Base-by-base conservation (phyloP, 1,139 yeast species). In the Hansenula lynferdii region DNA sequence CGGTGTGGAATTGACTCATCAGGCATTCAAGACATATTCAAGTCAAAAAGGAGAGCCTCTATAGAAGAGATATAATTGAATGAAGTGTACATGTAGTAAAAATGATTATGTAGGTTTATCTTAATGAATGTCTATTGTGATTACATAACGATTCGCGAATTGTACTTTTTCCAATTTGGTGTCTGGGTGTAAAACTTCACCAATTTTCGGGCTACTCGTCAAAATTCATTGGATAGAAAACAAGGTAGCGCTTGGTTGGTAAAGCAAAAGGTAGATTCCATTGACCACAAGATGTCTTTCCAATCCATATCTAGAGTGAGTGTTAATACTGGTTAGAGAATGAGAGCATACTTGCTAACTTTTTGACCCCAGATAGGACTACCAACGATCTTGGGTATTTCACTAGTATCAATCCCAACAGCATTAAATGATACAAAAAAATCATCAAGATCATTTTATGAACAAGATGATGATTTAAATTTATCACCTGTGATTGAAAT, bases 1-100 rank as follows among this genome's bases (percentile, higher is more conserved):
- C 34, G 98, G 97, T 39, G 97, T 92, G 32, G 98, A 92, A 61
- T 58, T 90, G 42, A 89, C 96, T 12, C 85, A 82, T 63, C 74
- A 77, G 44, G 70, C 81, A 51, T 77, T 86, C 47, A 76, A 75
- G 41, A 58, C 62, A 36, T 58, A 57, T 32, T 43, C 45, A 5
- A 5, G 15, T 10, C 12, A 24, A 12, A 24, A 24, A 12, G 26
- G 6, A 12, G 26, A 24, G 8, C 26, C 26, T 4, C 15, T 24
- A 24, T 24, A 12, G 15, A 24, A n/a, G 19, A 16, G n/a, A n/a
- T n/a, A 2, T 12, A 20, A 19, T 9, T 11, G 20, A 18, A 11
- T 9, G n/a, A 4, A 3, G 10, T 8, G 25, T 23, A n/a, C n/a
- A n/a, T n/a, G n/a, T n/a, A n/a, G n/a, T n/a, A n/a, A n/a, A n/a